phyloP scores from a whole-genome alignment of 257 asterid species.

The Petunia secreta region DNA sequence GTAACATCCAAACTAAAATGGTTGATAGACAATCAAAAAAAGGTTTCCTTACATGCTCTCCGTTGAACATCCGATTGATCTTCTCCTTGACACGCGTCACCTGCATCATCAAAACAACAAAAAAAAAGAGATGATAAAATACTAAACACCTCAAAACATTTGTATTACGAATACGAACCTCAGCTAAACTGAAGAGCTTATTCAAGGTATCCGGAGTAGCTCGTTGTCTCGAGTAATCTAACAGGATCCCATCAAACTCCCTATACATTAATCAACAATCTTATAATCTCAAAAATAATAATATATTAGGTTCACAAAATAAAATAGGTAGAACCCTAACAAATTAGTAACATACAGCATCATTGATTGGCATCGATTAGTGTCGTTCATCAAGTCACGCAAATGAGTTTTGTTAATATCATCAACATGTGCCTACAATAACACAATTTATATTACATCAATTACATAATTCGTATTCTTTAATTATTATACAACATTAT shows the following conservation, averaged over 20 bases:
- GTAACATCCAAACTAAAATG: too few relatives aligned
- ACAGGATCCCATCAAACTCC: slow-evolving; percentile 73
- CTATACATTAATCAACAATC: slow-evolving; percentile 38
- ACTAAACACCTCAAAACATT: slow-evolving; percentile 10
- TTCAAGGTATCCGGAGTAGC: slow-evolving; percentile 73
- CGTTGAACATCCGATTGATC: slow-evolving; percentile 82
- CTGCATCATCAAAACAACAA: slow-evolving; percentile 49
- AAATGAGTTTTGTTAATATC: slow-evolving; percentile 83
- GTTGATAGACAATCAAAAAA: neutral
- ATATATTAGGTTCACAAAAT: slow-evolving; percentile 1
- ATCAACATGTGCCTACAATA: slow-evolving; percentile 73
- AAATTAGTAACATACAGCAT: slow-evolving; percentile 59
- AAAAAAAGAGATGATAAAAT: slow-evolving; percentile 22
- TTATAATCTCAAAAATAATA: neutral
- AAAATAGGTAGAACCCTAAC: neutral
- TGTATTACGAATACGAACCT: slow-evolving; percentile 52
- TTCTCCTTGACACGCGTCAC: slow-evolving; percentile 84
- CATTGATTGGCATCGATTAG: slow-evolving; percentile 83
- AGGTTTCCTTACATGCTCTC: slow-evolving; percentile 74
- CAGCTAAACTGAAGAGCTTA: slow-evolving; percentile 71
- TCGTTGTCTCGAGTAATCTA: slow-evolving; percentile 92
- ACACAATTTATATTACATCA: slow-evolving; percentile 11
- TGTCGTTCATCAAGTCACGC: slow-evolving; percentile 79
- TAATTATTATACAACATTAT: neutral
- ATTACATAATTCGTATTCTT: neutral